These are phyloP conservation scores for Urtica urens DNA, from an alignment of 306 rosid genomes.

Conservation along the genomic window DNA sequence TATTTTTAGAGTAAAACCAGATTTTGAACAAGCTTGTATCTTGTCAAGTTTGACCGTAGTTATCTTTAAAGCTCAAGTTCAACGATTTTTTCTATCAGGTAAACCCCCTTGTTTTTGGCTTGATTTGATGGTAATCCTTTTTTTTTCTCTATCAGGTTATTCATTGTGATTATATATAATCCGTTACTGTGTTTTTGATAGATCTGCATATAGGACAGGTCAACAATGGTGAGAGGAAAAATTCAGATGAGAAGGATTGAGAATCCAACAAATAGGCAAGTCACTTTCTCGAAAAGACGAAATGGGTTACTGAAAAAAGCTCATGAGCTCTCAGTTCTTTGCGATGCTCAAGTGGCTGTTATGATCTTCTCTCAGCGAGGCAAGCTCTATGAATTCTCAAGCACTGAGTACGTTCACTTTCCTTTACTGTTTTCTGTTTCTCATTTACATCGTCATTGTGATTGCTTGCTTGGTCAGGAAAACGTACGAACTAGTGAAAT, in stretches of 20 bases:
- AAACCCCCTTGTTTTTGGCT: too few relatives aligned
- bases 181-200: neutral
- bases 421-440: neutral
- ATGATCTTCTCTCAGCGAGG: conserved; percentile 61
- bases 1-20: too few relatives aligned
- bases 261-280: conserved; percentile 43
- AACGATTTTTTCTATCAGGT: too few relatives aligned
- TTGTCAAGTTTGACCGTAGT: neutral
- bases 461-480: neutral
- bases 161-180: neutral
- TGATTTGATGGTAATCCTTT: too few relatives aligned
- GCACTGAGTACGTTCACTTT: conserved; percentile 40
- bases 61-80: neutral
- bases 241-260: conserved; percentile 49
- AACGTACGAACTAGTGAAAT: too few relatives aligned
- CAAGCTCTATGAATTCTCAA: conserved; percentile 45
- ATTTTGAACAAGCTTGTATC: neutral
- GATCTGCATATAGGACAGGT: neutral
- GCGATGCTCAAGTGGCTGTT: conserved; percentile 50
- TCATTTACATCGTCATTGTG: too few relatives aligned
- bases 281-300: conserved; percentile 52
- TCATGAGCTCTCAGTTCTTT: conserved; percentile 51
- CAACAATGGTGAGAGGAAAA: conserved; percentile 58
- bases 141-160: neutral
- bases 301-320: conserved; percentile 59